phyloP scores from a whole-genome alignment of 306 rosid species.

The Sicyos edulis region DNA sequence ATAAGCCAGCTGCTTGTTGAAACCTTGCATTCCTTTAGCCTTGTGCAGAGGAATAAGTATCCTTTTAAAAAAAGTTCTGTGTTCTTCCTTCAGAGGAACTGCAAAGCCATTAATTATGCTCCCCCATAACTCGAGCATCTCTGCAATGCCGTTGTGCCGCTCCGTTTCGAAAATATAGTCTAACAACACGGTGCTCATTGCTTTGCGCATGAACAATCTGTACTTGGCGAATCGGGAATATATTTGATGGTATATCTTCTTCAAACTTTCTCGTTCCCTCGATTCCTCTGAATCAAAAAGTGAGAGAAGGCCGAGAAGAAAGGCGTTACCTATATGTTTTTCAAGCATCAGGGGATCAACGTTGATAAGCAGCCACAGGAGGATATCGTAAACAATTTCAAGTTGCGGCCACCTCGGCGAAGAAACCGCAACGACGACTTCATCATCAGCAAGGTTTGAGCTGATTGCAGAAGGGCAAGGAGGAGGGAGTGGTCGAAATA shows the following conservation, averaged over 20 bases:
- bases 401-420: conserved; percentile 64
- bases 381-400: conserved; percentile 58
- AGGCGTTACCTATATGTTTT: conserved; percentile 34
- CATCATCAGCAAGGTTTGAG: conserved; percentile 47
- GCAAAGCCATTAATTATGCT: conserved; percentile 75
- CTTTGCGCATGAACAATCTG: conserved; percentile 66
- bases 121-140: conserved; percentile 93
- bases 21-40: conserved; percentile 59
- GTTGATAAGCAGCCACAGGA: conserved; percentile 41
- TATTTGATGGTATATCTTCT: conserved; percentile 58
- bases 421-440: conserved; percentile 38
- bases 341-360: conserved; percentile 34
- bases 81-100: conserved; percentile 85
- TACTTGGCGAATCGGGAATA: conserved; percentile 45
- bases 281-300: conserved; percentile 74
- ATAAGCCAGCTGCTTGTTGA: conserved; percentile 66
- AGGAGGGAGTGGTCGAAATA: conserved; percentile 77
- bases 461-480: conserved; percentile 31
- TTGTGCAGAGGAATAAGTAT: conserved; percentile 76
- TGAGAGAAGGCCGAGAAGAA: conserved; percentile 48
- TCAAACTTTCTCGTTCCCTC: conserved; percentile 65
- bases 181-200: conserved; percentile 59
- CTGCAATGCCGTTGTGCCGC: conserved; percentile 59
- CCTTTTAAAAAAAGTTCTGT: conserved; percentile 72
- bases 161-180: conserved; percentile 58